Percentiles rank a stretch among this genome's conserved stretches.
phyloP scores from a whole-genome alignment of 2,329 filamentous ascomycete species.

The Dactylonectria estremocensis region DNA sequence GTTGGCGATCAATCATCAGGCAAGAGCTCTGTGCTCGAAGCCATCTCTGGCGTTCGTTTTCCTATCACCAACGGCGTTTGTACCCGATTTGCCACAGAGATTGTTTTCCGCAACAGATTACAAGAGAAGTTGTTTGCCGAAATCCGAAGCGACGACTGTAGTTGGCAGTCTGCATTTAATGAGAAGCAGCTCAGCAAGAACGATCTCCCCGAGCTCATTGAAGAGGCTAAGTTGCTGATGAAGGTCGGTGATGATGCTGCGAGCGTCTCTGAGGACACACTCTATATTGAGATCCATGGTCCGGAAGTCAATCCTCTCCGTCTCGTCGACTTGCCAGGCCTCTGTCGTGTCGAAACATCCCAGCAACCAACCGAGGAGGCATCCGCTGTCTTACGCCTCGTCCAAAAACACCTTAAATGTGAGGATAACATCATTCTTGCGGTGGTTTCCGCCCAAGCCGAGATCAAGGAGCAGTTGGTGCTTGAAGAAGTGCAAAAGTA shows the following conservation, averaged over 20 bases:
- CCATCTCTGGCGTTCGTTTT: conserved; percentile 74
- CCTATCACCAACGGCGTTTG: conserved; percentile 71
- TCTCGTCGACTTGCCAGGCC: conserved; percentile 41
- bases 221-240: conserved; percentile 63
- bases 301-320: conserved; percentile 20
- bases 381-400: conserved; percentile 6
- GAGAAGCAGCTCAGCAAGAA: conserved; percentile 11
- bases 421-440: conserved; percentile 24
- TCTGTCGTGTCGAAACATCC: conserved; percentile 42
- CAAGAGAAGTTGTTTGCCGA: neutral
- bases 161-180: conserved; percentile 2
- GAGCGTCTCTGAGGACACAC: conserved; percentile 27
- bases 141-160: neutral
- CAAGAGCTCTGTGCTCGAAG: conserved; percentile 77
- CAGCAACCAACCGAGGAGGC: conserved; percentile 7
- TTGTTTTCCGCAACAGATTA: conserved; percentile 65
- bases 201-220: conserved; percentile 55
- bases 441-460: conserved; percentile 15
- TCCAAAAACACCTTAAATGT: conserved; percentile 16
- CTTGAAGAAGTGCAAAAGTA: conserved; percentile 46
- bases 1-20: conserved; percentile 75
- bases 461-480: conserved; percentile 38
- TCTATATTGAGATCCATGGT: conserved; percentile 22
- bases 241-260: conserved; percentile 54
- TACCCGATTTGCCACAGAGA: conserved; percentile 75